Evolutionary conservation across 2,329 filamentous ascomycete genomes (phyloP), one percentile per base, ranked within the genome.

Genomic region (Albophoma yamanashiensis): DNA sequence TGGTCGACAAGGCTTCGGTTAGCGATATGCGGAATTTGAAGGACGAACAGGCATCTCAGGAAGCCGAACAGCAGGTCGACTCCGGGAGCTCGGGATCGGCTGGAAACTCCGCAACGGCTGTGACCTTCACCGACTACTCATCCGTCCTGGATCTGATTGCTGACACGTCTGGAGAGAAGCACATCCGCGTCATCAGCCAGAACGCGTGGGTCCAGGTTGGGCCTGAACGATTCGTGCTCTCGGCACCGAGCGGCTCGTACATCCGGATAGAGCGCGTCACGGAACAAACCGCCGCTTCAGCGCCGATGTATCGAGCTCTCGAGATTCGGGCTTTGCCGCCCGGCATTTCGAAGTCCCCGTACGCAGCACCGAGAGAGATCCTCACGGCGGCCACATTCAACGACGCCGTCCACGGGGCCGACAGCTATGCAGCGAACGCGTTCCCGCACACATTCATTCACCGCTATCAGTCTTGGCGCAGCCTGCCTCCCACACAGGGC

Each of bases 41-140:
- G 58, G 71, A 78, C 39, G 72, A 76, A 20, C 81, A 78, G 56
- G 76, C 79, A 20, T 73, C 66, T 53, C 78, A 73, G 70, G 78
- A 71, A 66, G 60, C 61, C 17, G 61, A 59, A 9, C 59, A 63
- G 14, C 60, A 67, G n/a, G 60, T 65, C 14, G 60, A 47, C 22
- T 55, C 60, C 0, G 27, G 62, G 4, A 60, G 59, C 22, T 11
- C 61, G 11, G 59, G 57, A 4, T 34, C 64, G 9, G 58, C 59
- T 2, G 56, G 63, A 8, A 63, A 57, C 55, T 60, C 68, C 1
- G 61, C 70, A 31, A 71, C 70, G 4, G 81, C 79, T 25, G 76
- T 97, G 38, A 88, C 84, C 0, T 96, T 97, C 68, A 93, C 90
- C 9, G 91, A 96, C 66, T 99, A 97, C 71, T 89, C 89, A 61